These are phyloP conservation scores for Cylindrotheca fusiformis DNA, from an alignment of 108 stramenopile species.

Conservation along the genomic window DNA sequence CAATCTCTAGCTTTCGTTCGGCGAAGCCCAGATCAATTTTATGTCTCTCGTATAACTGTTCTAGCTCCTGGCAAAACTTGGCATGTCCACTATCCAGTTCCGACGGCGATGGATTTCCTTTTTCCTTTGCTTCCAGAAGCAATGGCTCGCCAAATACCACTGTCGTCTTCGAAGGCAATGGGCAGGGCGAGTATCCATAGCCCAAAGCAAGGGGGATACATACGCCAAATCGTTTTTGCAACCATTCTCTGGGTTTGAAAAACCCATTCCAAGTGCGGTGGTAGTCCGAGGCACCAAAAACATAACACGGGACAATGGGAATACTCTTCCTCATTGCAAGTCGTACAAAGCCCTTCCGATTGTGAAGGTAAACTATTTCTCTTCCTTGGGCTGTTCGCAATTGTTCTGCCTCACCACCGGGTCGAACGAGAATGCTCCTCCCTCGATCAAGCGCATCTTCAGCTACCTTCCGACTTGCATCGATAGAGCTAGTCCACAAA, in stretches of 20 bases:
- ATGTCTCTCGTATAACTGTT: slow-evolving; percentile 45
- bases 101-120: slow-evolving; percentile 10
- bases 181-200: slow-evolving; percentile 31
- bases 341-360: slow-evolving; percentile 86
- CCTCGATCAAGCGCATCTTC: slow-evolving; percentile 28
- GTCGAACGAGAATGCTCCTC: slow-evolving; percentile 33
- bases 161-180: slow-evolving; percentile 38
- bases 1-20: slow-evolving; percentile 33
- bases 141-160: slow-evolving; percentile 5
- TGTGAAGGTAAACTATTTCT: slow-evolving; percentile 56
- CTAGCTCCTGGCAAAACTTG: slow-evolving; percentile 40
- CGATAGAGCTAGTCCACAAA: slow-evolving; percentile 52
- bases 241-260: slow-evolving; percentile 26
- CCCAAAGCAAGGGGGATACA: no score
- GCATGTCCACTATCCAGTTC: slow-evolving; percentile 45
- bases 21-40: slow-evolving; percentile 36
- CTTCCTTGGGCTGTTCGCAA: slow-evolving; percentile 29
- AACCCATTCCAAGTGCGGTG: slow-evolving; percentile 28
- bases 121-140: neutral
- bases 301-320: slow-evolving; percentile 78
- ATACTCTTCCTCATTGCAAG: slow-evolving; percentile 69
- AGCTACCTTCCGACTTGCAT: slow-evolving; percentile 55
- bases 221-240: slow-evolving; percentile 55
- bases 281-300: slow-evolving; percentile 56
- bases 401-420: slow-evolving; percentile 57